These are phyloP conservation scores for Rhodosporidiobolus sp. DNA, from an alignment of 768 basidiomycete genomes.

Conservation along the genomic window DNA sequence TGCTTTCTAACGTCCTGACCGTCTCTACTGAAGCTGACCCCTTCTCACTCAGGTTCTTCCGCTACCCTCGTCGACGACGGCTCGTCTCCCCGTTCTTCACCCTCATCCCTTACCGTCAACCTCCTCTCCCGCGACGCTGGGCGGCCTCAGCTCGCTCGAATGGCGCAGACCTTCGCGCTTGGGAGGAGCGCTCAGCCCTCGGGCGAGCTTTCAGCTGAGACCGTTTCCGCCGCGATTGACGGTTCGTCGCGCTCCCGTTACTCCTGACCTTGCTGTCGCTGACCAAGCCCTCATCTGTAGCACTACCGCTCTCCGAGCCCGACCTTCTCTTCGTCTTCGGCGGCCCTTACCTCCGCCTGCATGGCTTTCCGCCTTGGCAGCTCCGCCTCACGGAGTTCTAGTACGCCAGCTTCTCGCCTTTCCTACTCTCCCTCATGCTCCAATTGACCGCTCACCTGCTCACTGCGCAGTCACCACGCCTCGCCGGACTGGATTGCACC, in stretches of 20 bases:
- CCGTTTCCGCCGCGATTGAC: conserved; percentile 2
- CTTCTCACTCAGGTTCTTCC: neutral
- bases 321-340: conserved; percentile 41
- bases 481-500: conserved; percentile 30
- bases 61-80: conserved; percentile 16
- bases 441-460: neutral
- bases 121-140: conserved; percentile 27
- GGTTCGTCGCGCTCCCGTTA: too few species aligned
- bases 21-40: rapidly evolving
- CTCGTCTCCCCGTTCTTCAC: neutral
- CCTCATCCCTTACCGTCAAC: neutral
- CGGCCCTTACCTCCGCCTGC: conserved; percentile 39
- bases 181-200: rapidly evolving
- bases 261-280: neutral
- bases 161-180: neutral
- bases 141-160: conserved; percentile 5
- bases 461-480: conserved; percentile 32
- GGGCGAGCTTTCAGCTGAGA: neutral
- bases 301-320: conserved; percentile 34
- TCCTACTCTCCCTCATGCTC: neutral
- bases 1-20: neutral
- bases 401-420: conserved; percentile 18
- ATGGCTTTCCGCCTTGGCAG: conserved; percentile 43
- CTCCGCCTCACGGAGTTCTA: conserved; percentile 39
- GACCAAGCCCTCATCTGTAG: too few species aligned